A percentile compares a stretch with the other conserved stretches of the same genome.
phyloP scores from a whole-genome alignment of 106 monocot species.

The Ottelia alismoides region DNA sequence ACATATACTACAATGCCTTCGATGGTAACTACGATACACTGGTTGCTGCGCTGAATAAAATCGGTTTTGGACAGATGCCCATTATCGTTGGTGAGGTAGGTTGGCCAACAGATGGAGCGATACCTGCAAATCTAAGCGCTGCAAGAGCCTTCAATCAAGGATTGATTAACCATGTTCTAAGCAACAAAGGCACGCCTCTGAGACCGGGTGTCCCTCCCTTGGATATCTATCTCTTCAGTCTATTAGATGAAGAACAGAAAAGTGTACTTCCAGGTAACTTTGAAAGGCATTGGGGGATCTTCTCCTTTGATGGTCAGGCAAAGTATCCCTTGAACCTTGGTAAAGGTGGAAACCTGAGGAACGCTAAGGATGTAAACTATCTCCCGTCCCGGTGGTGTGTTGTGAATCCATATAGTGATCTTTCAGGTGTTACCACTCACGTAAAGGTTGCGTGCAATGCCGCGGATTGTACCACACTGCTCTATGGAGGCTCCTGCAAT shows the following conservation, averaged over 20 bases:
- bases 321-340: no score
- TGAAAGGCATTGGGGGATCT: no score
- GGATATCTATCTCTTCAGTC: constrained; percentile 64
- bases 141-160: constrained; percentile 62
- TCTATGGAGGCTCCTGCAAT: constrained; percentile 66
- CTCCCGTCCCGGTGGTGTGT: no score
- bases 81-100: constrained; percentile 73
- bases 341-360: no score
- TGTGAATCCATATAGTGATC: no score
- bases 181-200: constrained; percentile 51
- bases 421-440: no score
- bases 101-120: constrained; percentile 87
- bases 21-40: constrained; percentile 58
- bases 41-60: constrained; percentile 35
- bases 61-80: constrained; percentile 49
- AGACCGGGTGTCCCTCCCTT: constrained; percentile 40
- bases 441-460: constrained; percentile 32
- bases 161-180: constrained; percentile 41
- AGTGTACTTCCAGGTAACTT: constrained; percentile 20
- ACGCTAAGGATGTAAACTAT: no score
- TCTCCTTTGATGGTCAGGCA: no score
- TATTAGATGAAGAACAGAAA: constrained; percentile 65
- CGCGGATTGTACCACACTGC: constrained; percentile 64
- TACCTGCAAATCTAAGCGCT: constrained; percentile 35
- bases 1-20: constrained; percentile 53